These are phyloP conservation scores for Ceratonia siliqua DNA, from an alignment of 306 rosid genomes.

Conservation along the genomic window DNA sequence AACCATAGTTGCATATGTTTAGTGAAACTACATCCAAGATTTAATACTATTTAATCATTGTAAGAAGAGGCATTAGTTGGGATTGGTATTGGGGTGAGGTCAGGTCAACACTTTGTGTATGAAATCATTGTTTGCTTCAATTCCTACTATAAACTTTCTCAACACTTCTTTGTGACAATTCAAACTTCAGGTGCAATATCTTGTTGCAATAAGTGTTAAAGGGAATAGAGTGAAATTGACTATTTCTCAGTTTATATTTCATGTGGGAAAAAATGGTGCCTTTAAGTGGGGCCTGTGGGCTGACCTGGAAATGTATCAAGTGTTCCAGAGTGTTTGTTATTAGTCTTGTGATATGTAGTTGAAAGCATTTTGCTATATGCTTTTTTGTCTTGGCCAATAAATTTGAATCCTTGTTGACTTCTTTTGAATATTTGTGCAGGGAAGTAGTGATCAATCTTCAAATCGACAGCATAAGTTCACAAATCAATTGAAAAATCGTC, in stretches of 20 bases:
- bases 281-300: background rate
- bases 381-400: slow-evolving; percentile 3
- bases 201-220: background rate
- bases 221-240: background rate
- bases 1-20: background rate
- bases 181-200: background rate
- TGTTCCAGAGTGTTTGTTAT: background rate
- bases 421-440: slow-evolving; percentile 52
- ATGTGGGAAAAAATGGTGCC: background rate
- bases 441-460: slow-evolving; percentile 61
- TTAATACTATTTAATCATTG: background rate
- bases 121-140: background rate
- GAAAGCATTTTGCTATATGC: background rate
- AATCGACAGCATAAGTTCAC: slow-evolving; percentile 57
- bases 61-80: background rate
- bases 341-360: slow-evolving; percentile 14
- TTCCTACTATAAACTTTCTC: background rate
- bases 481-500: slow-evolving; percentile 54
- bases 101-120: too few species aligned
- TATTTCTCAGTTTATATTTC: too few species aligned
- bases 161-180: background rate
- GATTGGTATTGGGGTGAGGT: background rate
- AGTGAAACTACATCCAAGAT: background rate
- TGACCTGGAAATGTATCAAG: background rate
- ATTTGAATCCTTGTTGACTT: slow-evolving; percentile 14